phyloP scores from a whole-genome alignment of 1,139 yeast species.

The Tardiomyces blankii region DNA sequence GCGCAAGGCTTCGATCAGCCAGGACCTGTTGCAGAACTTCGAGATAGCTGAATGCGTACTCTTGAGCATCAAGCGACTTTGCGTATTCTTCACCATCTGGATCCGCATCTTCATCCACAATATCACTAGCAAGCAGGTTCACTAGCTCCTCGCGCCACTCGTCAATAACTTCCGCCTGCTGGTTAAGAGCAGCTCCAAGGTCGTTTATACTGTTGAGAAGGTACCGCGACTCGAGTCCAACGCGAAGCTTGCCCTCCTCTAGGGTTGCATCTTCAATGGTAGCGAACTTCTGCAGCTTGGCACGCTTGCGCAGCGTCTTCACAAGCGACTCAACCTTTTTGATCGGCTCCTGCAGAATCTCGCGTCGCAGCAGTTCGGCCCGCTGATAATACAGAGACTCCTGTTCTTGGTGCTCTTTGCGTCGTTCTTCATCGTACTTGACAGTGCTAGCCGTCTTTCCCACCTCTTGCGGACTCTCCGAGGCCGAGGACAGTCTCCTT shows the following conservation, averaged over 20 bases:
- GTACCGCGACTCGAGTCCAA: constrained; percentile 15
- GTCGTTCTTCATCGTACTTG: constrained; percentile 8
- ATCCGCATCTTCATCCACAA: constrained; percentile 32
- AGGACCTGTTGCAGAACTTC: constrained; percentile 48
- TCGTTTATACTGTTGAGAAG: constrained; percentile 11
- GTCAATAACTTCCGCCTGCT: constrained; percentile 47
- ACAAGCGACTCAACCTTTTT: constrained; percentile 21
- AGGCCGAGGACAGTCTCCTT: not conserved
- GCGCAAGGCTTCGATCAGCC: constrained; percentile 42
- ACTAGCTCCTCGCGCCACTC: constrained; percentile 41
- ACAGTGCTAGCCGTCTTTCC: not conserved
- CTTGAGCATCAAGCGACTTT: constrained; percentile 63
- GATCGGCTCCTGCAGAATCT: constrained; percentile 38
- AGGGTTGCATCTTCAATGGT: constrained; percentile 17
- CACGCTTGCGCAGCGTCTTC: constrained; percentile 9
- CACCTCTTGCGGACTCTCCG: not conserved
- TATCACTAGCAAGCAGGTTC: constrained; percentile 35
- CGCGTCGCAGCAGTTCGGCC: constrained; percentile 54
- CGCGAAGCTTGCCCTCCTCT: constrained; percentile 15
- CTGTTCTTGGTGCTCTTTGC: constrained; percentile 20
- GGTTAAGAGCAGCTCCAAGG: constrained; percentile 34
- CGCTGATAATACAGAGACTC: constrained; percentile 42
- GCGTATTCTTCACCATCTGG: constrained; percentile 76
- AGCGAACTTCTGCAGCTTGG: constrained; percentile 12
- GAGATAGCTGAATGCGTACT: constrained; percentile 50